Percentiles rank a stretch among this genome's conserved stretches.
Conservation (phyloP, 768 basidiomycete genomes). For the Xerocomellus chrysenteron region DNA sequence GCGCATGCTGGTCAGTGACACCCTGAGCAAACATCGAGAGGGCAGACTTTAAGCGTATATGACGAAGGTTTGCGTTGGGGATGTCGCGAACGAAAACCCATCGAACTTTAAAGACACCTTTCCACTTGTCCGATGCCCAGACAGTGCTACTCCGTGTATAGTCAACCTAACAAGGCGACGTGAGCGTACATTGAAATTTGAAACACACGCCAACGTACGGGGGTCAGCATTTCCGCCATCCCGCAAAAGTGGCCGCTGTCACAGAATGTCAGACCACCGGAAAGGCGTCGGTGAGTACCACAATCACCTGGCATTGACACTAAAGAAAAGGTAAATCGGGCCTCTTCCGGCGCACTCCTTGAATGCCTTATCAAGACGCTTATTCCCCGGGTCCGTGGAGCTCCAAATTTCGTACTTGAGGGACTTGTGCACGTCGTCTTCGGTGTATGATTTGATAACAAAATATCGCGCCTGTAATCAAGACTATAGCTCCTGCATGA, state of each 20-base stretch:
- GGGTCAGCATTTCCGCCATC: slow-evolving; percentile 97
- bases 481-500: slow-evolving; percentile 1
- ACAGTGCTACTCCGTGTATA: slow-evolving; percentile 93
- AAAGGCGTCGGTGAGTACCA: slow-evolving; percentile 2
- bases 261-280: slow-evolving; percentile 9
- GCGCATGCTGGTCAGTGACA: slow-evolving; percentile 14
- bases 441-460: slow-evolving; percentile 98
- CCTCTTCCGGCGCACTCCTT: slow-evolving; percentile 89
- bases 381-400: slow-evolving; percentile 95
- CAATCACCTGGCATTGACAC: slow-evolving; percentile 82
- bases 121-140: slow-evolving; percentile 99
- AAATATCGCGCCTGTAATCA: slow-evolving; percentile 78
- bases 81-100: slow-evolving; percentile 99
- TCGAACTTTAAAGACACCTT: slow-evolving; percentile 96
- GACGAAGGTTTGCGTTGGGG: slow-evolving; percentile 83
- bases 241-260: slow-evolving; percentile 94
- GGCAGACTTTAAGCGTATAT: slow-evolving; percentile 79
- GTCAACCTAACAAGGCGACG: slow-evolving; percentile 58
- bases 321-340: slow-evolving; percentile 98
- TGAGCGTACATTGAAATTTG: neutral
- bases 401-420: slow-evolving; percentile 98
- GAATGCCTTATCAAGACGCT: slow-evolving; percentile 95
- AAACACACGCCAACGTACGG: slow-evolving; percentile 46
- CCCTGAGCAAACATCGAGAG: slow-evolving; percentile 2
- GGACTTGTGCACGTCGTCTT: slow-evolving; percentile 98